Evolutionary conservation across 257 asterid species (phyloP).

Genomic region (Solanum lignicaule): DNA sequence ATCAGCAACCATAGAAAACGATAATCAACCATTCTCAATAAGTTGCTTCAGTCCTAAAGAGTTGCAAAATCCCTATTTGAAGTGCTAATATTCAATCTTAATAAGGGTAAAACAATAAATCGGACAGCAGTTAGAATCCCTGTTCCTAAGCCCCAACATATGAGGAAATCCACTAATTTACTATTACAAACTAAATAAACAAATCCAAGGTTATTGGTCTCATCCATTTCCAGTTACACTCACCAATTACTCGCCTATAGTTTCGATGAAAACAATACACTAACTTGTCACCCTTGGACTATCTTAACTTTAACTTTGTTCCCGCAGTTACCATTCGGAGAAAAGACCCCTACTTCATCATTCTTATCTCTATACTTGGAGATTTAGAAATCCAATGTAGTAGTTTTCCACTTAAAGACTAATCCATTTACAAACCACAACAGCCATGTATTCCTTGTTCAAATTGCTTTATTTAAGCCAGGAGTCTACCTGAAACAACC

Average conservation of each 20-base stretch:
- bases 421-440: not conserved
- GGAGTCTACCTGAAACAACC: too few species aligned
- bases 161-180: not conserved
- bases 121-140: not conserved
- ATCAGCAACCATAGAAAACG: not conserved
- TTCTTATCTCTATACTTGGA: not conserved
- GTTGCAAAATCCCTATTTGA: not conserved
- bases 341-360: not conserved
- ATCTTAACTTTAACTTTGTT: not conserved
- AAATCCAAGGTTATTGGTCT: not conserved
- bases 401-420: not conserved
- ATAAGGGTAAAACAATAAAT: not conserved
- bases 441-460: too few species aligned
- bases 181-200: not conserved
- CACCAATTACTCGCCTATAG: not conserved
- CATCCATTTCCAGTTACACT: not conserved
- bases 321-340: not conserved
- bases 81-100: not conserved
- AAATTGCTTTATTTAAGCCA: too few species aligned
- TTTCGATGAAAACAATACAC: not conserved
- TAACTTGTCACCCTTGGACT: not conserved
- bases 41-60: not conserved
- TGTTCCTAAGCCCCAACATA: not conserved
- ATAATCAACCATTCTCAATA: not conserved
- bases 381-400: not conserved